Conservation (phyloP, 768 basidiomycete genomes). For the Suillus plorans region DNA sequence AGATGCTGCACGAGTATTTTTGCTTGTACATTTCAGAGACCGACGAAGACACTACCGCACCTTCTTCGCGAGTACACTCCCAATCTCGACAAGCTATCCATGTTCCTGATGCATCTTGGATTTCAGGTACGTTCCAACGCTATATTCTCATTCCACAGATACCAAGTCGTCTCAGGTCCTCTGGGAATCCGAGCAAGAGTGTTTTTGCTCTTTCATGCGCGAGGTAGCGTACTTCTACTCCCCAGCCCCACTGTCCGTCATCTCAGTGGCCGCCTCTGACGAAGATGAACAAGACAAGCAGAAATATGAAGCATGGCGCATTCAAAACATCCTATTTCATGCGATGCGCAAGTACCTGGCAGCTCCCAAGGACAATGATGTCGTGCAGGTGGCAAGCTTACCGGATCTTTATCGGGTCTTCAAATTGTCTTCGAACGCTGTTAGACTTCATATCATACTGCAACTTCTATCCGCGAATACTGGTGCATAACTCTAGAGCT, state of each 20-base stretch:
- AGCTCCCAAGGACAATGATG: conserved; percentile 68
- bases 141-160: conserved; percentile 3
- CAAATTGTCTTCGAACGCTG: conserved; percentile 78
- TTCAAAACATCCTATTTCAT: conserved; percentile 90
- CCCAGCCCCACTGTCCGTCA: conserved; percentile 37
- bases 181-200: conserved; percentile 83
- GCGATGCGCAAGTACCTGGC: conserved; percentile 75
- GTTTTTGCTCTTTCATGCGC: conserved; percentile 83
- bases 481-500: not conserved
- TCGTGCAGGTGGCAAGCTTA: conserved; percentile 86
- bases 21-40: conserved; percentile 65
- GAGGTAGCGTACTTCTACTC: conserved; percentile 93
- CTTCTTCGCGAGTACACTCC: conserved; percentile 87
- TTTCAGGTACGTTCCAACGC: conserved; percentile 59
- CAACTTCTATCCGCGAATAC: not conserved
- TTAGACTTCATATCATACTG: conserved; percentile 32
- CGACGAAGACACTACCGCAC: conserved; percentile 75
- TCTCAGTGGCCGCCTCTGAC: conserved; percentile 23
- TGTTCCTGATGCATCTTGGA: conserved; percentile 87
- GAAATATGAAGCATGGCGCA: conserved; percentile 73
- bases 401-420: conserved; percentile 95
- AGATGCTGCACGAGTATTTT: conserved; percentile 94
- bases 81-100: conserved; percentile 85
- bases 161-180: conserved; percentile 59
- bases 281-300: conserved; percentile 44